Conservation (phyloP, 805 yeast species). For the Candida mattraensis region DNA sequence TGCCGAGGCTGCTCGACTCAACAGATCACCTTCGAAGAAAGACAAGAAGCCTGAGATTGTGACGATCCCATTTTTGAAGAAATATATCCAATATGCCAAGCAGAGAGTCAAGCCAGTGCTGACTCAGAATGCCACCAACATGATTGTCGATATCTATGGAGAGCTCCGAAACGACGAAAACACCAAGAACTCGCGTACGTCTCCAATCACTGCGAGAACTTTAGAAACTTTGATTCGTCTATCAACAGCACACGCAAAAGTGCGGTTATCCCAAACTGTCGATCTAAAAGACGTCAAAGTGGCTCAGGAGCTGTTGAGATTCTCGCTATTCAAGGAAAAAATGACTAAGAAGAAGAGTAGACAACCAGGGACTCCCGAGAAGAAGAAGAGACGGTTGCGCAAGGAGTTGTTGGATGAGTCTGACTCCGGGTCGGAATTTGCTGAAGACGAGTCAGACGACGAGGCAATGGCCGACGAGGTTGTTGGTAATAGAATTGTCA, state of each 20-base stretch:
- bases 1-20: conserved; percentile 33
- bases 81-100: conserved; percentile 92
- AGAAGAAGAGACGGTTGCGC: conserved; percentile 35
- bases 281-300: conserved; percentile 77
- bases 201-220: conserved; percentile 98
- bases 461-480: conserved; percentile 20
- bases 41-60: conserved; percentile 49
- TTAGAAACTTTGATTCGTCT: conserved; percentile 92
- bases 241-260: conserved; percentile 95
- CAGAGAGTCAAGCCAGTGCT: conserved; percentile 80
- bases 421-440: conserved; percentile 26
- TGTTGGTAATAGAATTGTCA: conserved; percentile 15
- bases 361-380: conserved; percentile 30
- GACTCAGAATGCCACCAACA: conserved; percentile 72
- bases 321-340: conserved; percentile 76
- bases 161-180: conserved; percentile 74
- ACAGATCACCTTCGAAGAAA: conserved; percentile 27
- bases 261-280: conserved; percentile 76
- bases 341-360: conserved; percentile 37
- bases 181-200: conserved; percentile 66
- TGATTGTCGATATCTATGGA: conserved; percentile 78
- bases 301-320: conserved; percentile 83
- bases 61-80: conserved; percentile 81
- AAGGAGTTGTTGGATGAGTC: conserved; percentile 11
- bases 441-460: conserved; percentile 17